Conservation (phyloP, 164 flowering plant genomes). For the Dillenia turbinata region DNA sequence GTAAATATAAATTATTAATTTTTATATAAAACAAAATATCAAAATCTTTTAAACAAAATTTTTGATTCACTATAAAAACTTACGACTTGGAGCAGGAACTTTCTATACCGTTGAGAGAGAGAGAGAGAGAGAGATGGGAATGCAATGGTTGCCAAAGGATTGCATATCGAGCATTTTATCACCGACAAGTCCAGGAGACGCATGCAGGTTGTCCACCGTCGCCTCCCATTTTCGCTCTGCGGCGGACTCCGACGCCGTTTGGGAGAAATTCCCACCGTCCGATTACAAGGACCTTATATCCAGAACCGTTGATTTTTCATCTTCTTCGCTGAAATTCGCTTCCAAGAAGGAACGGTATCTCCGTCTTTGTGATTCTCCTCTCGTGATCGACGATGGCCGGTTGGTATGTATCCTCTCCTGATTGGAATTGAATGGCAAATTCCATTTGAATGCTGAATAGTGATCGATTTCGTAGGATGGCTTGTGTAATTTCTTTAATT, state of each 20-base stretch:
- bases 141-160: slow-evolving; percentile 27
- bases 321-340: slow-evolving; percentile 5
- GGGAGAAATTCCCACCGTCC: slow-evolving; percentile 37
- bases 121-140: no score
- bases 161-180: slow-evolving; percentile 34
- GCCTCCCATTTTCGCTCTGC: slow-evolving; percentile 22
- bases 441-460: no score
- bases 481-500: no score
- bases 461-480: no score
- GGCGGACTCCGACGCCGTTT: slow-evolving; percentile 30
- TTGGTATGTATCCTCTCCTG: no score
- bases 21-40: no score
- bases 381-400: slow-evolving; percentile 22
- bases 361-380: slow-evolving; percentile 20
- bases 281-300: slow-evolving; percentile 23
- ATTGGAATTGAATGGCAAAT: no score
- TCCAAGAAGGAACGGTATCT: slow-evolving; percentile 37
- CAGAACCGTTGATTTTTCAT: slow-evolving; percentile 1
- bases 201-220: slow-evolving; percentile 27
- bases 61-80: no score
- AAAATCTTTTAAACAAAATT: no score
- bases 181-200: slow-evolving; percentile 36
- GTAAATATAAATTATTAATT: no score
- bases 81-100: no score
- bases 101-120: no score